Percentiles rank a stretch among this genome's conserved stretches.
Evolutionary conservation across 2,329 filamentous ascomycete species (phyloP).

Genomic region (Colletotrichum nymphaeae): DNA sequence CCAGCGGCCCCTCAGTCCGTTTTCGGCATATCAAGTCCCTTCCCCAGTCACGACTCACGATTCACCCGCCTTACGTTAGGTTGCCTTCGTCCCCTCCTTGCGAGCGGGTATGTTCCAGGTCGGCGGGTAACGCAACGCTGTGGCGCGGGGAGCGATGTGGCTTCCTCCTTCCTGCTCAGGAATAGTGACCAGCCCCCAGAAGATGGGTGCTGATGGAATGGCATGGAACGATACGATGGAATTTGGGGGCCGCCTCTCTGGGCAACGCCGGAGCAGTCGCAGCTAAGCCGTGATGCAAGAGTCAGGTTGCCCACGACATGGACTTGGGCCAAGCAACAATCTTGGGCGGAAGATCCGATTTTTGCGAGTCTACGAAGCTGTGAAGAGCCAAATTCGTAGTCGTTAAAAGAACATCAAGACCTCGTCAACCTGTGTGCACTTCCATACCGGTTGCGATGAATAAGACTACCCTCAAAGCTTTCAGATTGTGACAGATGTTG

Average conservation of each 20-base stretch:
- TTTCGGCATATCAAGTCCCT: not conserved
- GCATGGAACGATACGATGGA: slow-evolving; percentile 23
- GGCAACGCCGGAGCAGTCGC: not conserved
- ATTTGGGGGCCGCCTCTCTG: slow-evolving; percentile 10
- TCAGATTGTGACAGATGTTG: not conserved
- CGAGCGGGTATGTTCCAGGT: slow-evolving; percentile 15
- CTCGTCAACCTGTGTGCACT: too few species aligned
- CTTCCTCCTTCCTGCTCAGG: slow-evolving; percentile 20
- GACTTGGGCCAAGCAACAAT: too few species aligned
- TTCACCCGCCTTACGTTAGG: not conserved
- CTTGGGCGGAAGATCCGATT: too few species aligned
- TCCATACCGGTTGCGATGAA: too few species aligned
- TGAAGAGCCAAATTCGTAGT: too few species aligned
- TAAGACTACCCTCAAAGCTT: not conserved
- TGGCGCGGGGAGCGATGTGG: slow-evolving; percentile 13
- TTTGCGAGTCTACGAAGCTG: too few species aligned
- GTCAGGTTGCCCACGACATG: too few species aligned
- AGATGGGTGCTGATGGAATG: slow-evolving; percentile 22
- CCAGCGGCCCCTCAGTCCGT: slow-evolving; percentile 17
- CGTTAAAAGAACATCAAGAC: too few species aligned
- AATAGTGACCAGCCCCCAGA: slow-evolving; percentile 12
- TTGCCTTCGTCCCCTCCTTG: not conserved
- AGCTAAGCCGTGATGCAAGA: too few species aligned
- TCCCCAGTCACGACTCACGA: not conserved
- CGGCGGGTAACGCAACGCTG: slow-evolving; percentile 30